A percentile compares a stretch with the other conserved stretches of the same genome.
Evolutionary conservation across 257 asterid genomes (phyloP).

Genomic region (Nicotiana sylvestris): DNA sequence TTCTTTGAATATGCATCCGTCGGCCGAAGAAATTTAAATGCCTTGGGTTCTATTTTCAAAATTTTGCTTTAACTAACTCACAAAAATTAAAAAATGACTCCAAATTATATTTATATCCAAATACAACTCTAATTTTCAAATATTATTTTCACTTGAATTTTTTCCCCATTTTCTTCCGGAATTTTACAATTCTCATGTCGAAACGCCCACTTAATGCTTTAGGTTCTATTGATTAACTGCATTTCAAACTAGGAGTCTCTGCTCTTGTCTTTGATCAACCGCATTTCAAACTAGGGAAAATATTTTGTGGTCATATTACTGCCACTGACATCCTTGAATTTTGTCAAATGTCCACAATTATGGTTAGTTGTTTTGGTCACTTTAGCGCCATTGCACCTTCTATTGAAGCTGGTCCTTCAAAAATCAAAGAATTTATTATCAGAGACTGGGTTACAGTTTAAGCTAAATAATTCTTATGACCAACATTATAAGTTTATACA

Average conservation of each 20-base stretch:
- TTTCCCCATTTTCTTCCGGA: too few species aligned
- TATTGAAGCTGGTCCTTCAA: background rate
- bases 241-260: background rate
- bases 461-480: background rate
- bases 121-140: too few species aligned
- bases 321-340: background rate
- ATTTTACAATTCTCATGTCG: too few species aligned
- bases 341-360: background rate
- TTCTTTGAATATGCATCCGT: background rate
- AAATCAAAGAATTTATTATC: too few species aligned
- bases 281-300: background rate
- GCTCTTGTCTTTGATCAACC: background rate
- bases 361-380: background rate
- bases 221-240: background rate
- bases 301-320: background rate
- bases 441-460: background rate
- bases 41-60: background rate
- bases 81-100: too few species aligned
- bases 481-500: background rate
- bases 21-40: background rate
- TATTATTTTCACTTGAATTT: too few species aligned
- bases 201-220: background rate
- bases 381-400: background rate
- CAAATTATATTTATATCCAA: too few species aligned
- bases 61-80: too few species aligned